phyloP scores from a whole-genome alignment of 1,284 basidiomycete species.

The Inonotus hispidus region DNA sequence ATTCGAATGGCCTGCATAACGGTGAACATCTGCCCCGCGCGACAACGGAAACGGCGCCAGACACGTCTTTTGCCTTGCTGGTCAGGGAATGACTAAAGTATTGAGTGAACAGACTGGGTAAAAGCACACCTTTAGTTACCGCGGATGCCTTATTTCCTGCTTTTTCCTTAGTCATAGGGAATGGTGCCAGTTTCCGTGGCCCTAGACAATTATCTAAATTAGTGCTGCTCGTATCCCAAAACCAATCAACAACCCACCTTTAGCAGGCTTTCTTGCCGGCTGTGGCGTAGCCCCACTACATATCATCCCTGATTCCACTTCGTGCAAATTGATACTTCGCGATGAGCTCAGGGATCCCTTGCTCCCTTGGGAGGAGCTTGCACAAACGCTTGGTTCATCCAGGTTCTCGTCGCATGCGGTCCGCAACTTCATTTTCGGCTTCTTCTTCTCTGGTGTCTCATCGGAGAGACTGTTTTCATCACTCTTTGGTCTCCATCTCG shows the following conservation, averaged over 20 bases:
- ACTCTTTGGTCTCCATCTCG: background rate
- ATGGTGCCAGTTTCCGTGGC: background rate
- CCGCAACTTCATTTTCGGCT: background rate
- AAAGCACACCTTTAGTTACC: background rate
- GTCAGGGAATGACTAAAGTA: background rate
- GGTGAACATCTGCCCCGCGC: background rate
- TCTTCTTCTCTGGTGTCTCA: background rate
- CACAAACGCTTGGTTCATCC: background rate
- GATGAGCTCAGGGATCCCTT: background rate
- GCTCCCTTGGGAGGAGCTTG: background rate
- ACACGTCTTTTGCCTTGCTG: background rate
- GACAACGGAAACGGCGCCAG: background rate
- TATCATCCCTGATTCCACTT: background rate
- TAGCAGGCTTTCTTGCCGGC: background rate
- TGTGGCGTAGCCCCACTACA: background rate
- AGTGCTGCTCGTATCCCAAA: background rate
- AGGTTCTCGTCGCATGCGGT: background rate
- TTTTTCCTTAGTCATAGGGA: background rate
- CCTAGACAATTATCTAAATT: background rate
- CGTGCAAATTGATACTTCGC: background rate
- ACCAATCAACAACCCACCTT: background rate
- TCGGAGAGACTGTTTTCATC: conserved; percentile 3
- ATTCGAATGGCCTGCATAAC: background rate
- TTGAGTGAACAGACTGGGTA: background rate
- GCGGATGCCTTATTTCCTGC: background rate